Evolutionary conservation across 306 rosid genomes (phyloP).

Genomic region (Hippophae tibetana): DNA sequence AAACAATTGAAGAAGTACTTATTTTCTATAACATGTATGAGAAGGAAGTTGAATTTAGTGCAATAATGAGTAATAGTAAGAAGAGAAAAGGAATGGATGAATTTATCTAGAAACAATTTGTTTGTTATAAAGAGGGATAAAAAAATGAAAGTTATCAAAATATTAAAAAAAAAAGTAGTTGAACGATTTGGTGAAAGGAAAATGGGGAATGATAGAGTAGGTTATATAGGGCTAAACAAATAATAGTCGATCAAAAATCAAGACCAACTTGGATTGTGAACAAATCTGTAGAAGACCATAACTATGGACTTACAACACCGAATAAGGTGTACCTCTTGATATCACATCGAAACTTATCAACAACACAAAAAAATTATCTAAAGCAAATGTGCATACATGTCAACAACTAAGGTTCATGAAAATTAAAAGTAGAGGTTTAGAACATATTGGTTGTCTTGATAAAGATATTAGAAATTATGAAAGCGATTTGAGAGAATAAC

Average conservation of each 20-base stretch:
- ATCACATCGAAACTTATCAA: background rate
- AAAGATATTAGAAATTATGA: too few species aligned
- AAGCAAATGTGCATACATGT: background rate
- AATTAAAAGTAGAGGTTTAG: too few species aligned
- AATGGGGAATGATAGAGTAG: background rate
- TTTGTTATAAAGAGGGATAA: background rate
- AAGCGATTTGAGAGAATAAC: too few species aligned
- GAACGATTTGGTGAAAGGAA: background rate
- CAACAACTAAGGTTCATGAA: background rate
- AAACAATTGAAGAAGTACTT: background rate
- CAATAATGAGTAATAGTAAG: background rate
- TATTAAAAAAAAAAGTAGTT: background rate
- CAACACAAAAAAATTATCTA: background rate
- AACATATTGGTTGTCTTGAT: too few species aligned
- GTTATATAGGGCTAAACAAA: background rate
- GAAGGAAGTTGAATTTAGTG: background rate
- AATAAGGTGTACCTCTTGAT: background rate
- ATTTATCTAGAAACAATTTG: background rate
- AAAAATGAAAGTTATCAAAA: background rate
- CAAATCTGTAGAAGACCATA: background rate
- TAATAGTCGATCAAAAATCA: background rate
- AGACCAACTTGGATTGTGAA: background rate
- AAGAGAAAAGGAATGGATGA: background rate
- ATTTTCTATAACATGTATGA: constrained; percentile 1
- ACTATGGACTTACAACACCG: too few species aligned